Evolutionary conservation across 345 rosid genomes (phyloP).

Genomic region (Pugionium cornutum): DNA sequence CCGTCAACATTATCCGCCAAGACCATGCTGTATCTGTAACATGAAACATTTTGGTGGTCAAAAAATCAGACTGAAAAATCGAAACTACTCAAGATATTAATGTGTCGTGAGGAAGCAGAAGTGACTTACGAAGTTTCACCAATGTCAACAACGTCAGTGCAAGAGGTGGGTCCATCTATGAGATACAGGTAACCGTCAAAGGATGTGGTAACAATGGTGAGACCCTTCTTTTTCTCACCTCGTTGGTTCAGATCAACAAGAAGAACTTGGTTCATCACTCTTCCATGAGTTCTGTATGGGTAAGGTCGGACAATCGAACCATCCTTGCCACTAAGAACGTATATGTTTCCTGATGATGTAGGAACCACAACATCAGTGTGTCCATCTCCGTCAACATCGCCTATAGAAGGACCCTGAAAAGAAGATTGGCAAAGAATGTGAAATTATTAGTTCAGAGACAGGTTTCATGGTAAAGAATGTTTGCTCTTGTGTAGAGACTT

Average conservation of each 20-base stretch:
- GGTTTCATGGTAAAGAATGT: neutral
- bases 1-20: neutral
- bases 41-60: neutral
- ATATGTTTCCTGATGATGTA: neutral
- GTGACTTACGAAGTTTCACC: neutral
- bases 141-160: neutral
- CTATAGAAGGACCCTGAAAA: neutral
- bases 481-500: neutral
- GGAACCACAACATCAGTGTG: neutral
- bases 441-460: no score
- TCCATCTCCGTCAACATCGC: neutral
- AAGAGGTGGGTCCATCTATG: neutral
- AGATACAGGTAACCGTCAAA: neutral
- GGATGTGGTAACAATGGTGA: no score
- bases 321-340: neutral
- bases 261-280: neutral
- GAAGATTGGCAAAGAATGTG: neutral
- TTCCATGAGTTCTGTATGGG: neutral
- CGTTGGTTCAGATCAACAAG: neutral
- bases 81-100: neutral
- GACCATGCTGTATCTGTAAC: neutral
- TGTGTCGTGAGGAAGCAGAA: neutral
- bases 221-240: no score
- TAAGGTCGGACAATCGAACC: neutral
- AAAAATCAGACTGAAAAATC: neutral